Base-by-base conservation (phyloP, 2,329 filamentous ascomycete genomes). In the Talaromyces sp. region DNA sequence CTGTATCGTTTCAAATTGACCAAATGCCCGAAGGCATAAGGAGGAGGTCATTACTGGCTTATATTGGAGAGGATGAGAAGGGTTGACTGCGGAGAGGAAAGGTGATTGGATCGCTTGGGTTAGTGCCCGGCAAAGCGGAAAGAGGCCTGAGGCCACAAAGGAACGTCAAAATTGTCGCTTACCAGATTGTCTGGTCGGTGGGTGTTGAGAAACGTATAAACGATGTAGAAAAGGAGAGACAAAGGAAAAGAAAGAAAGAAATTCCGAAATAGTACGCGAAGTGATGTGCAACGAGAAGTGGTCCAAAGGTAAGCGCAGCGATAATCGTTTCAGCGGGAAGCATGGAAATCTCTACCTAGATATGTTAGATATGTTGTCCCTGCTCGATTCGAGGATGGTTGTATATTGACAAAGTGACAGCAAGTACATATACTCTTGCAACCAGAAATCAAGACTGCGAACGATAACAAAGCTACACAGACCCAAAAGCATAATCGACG, bases 1-100 rank as follows among this genome's bases (percentile, higher is more conserved):
- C 86, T 89, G 85, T 87, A 86, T 86, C 83, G 84, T 85, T 86
- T 85, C 84, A 86, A 87, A 84, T 84, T 86, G 84, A 86, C 84
- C 83, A 86, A 84, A 85, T 85, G 80, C 77, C 79, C 78, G 74
- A 79, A 81, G 78, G 79, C 77, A 73, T 50, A 58, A 33, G 41
- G 0, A 8, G 0, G 0, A 0, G 8, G 49, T 22, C 71, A 68
- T 62, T 60, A 68, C 43, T 69, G 69, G 25, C 19, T 62, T 73
- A 73, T 75, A 74, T 64, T 13, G 56, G 54, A 52, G 25, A 0
- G 0, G 4, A 4, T 9, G 41, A 45, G 13, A 61, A 57, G 50
- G 22, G 41, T 63, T 33, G 8, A 13, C 15, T 17, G 35, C 15
- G 9, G 10, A 19, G 17, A 19, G 1, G 27, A 33, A 33, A 25